Percentiles rank a stretch among this genome's conserved stretches.
These are phyloP conservation scores for Corchorus capsularis DNA, from an alignment of 345 rosid species.

Conservation along the genomic window DNA sequence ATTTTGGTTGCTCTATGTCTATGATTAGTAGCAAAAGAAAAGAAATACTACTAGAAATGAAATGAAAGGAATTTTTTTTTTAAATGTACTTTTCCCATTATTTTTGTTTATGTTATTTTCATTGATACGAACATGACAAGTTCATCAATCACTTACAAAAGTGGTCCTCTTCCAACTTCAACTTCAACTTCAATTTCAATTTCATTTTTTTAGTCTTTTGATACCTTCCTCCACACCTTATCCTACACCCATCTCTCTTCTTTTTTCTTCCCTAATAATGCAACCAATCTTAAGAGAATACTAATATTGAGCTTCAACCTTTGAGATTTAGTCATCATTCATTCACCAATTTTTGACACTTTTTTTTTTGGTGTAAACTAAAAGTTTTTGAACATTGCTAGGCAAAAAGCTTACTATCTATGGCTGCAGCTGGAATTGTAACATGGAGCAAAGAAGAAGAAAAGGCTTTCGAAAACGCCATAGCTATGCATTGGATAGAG, in stretches of 20 bases:
- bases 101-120: background rate
- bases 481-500: constrained; percentile 65
- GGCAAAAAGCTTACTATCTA: constrained; percentile 28
- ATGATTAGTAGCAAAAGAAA: background rate
- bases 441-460: constrained; percentile 87
- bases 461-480: constrained; percentile 74
- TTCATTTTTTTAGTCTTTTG: background rate
- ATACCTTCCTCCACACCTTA: constrained; percentile 27
- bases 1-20: constrained; percentile 12
- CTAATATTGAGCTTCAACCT: background rate
- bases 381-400: background rate
- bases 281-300: constrained; percentile 15
- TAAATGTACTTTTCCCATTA: background rate
- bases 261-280: background rate
- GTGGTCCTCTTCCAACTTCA: constrained; percentile 15
- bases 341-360: background rate
- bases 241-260: constrained; percentile 39
- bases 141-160: background rate
- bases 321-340: background rate
- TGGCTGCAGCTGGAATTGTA: constrained; percentile 41
- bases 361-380: background rate
- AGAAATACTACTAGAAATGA: background rate
- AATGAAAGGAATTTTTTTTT: background rate
- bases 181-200: background rate
- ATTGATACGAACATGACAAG: constrained; percentile 1